A percentile compares a stretch with the other conserved stretches of the same genome.
These are phyloP conservation scores for Kalmanozyma brasiliensis DNA, from an alignment of 1,284 basidiomycete species.

Conservation along the genomic window DNA sequence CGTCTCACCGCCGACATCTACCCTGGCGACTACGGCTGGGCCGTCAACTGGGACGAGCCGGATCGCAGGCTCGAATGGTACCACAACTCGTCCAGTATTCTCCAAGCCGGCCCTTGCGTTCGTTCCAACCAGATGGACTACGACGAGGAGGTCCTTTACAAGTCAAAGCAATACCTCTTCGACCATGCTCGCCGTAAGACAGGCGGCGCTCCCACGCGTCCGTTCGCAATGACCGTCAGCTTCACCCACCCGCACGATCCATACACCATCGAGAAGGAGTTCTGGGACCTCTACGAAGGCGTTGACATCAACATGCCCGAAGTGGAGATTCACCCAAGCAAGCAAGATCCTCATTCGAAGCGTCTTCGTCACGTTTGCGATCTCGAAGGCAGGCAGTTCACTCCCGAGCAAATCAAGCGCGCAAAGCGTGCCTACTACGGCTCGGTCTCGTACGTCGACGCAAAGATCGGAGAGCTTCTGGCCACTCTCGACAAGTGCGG, in stretches of 20 bases:
- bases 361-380: conserved; percentile 41
- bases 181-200: conserved; percentile 24
- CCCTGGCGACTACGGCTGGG: conserved; percentile 42
- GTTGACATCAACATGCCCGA: conserved; percentile 43
- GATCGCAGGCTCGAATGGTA: conserved; percentile 40
- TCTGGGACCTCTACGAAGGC: conserved; percentile 33
- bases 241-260: conserved; percentile 44
- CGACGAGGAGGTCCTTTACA: conserved; percentile 43
- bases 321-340: conserved; percentile 33
- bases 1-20: conserved; percentile 44
- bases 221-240: conserved; percentile 37
- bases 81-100: conserved; percentile 41
- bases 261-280: conserved; percentile 42
- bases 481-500: conserved; percentile 31
- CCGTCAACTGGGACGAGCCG: conserved; percentile 42
- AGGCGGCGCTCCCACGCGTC: conserved; percentile 10
- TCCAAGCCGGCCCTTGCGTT: conserved; percentile 38
- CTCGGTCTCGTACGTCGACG: conserved; percentile 36
- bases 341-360: conserved; percentile 37
- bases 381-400: conserved; percentile 32
- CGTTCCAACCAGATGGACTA: conserved; percentile 46
- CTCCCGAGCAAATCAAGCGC: conserved; percentile 39
- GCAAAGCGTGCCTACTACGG: conserved; percentile 43
- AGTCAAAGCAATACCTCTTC: conserved; percentile 36
- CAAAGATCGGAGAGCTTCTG: conserved; percentile 37